Base-by-base conservation (phyloP, 2,329 filamentous ascomycete species). In the Cyclaneusma minus region DNA sequence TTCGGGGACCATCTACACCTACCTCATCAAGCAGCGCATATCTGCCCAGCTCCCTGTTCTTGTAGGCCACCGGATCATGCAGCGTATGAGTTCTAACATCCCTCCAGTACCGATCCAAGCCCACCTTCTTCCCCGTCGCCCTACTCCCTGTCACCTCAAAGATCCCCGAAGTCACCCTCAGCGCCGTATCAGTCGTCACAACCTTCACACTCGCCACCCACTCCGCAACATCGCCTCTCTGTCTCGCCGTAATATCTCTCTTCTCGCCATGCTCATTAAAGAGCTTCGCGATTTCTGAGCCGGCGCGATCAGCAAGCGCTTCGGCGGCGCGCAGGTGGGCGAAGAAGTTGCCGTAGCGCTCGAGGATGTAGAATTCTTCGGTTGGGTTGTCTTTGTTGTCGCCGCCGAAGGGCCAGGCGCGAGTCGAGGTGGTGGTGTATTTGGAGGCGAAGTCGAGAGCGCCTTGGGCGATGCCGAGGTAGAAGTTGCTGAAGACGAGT, bases 61-160 rank as follows among this genome's bases (percentile, higher is more conserved):
- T 76, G 39, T 75, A 76, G 13, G 69, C 64, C 15, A 77, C 68
- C 1, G 70, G 71, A 44, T 77, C 72, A 47, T 77, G 71, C 38
- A 78, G 44, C 1, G 61, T 65, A 47, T 78, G 72, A 4, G 69
- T 75, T 4, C 72, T 48, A n/a, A 76, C 51, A 39, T 78, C 70
- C 23, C 71, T 55, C 68, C 68, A 77, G 45, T 70, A 77, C 2
- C 70, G 52, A 49, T 76, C 72, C 31, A 78, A 47, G 0, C 68
- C 68, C 1, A 70, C 60, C 36, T 62, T 72, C 28, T 51, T 51
- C 0, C 60, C 58, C 1, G 70, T 76, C 0, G 68, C 57, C 32
- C 63, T 60, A 0, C 68, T 56, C 0, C 66, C 71, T 0, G 69
- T 70, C 4, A 73, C 64, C 42, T 78, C 72, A 38, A 77, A 77